Percentiles rank a stretch among this genome's conserved stretches.
Conservation (phyloP, 495 filamentous ascomycete species). For the Sabuloglossum arenarium region DNA sequence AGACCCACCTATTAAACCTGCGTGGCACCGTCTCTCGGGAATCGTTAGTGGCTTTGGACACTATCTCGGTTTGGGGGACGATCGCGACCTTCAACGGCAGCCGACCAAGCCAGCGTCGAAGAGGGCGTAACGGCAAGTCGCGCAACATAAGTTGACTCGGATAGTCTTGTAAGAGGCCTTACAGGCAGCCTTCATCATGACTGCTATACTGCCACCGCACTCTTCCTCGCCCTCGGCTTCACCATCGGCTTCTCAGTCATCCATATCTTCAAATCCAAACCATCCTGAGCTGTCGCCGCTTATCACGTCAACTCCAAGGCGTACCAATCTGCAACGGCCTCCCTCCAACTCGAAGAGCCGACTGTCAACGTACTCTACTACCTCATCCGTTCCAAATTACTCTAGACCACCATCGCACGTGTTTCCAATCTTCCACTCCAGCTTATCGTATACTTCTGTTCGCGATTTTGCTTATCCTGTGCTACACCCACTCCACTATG, state of each 20-base stretch:
- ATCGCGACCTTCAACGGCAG: background rate
- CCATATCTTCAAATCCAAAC: conserved; percentile 18
- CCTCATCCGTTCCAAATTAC: conserved; percentile 15
- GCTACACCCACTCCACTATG: conserved; percentile 78
- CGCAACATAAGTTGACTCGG: background rate
- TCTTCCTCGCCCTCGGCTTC: background rate
- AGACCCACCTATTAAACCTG: background rate
- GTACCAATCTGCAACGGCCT: conserved; percentile 38
- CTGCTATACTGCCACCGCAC: background rate
- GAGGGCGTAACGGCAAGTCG: background rate
- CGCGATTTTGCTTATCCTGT: conserved; percentile 88
- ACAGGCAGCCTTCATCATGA: background rate
- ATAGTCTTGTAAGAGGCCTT: background rate
- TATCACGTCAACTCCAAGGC: conserved; percentile 37
- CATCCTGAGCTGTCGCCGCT: conserved; percentile 39
- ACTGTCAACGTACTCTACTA: conserved; percentile 24
- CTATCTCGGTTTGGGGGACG: background rate
- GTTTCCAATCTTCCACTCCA: conserved; percentile 70
- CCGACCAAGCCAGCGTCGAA: background rate
- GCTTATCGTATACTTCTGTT: conserved; percentile 70
- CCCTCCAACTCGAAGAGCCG: conserved; percentile 48
- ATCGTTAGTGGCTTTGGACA: background rate
- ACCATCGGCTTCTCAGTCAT: background rate
- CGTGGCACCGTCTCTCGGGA: background rate
- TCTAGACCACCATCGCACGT: conserved; percentile 60